Evolutionary conservation across 2,329 filamentous ascomycete species (phyloP), one percentile per base, ranked within the genome.

Genomic region (Elsinoe perseae): DNA sequence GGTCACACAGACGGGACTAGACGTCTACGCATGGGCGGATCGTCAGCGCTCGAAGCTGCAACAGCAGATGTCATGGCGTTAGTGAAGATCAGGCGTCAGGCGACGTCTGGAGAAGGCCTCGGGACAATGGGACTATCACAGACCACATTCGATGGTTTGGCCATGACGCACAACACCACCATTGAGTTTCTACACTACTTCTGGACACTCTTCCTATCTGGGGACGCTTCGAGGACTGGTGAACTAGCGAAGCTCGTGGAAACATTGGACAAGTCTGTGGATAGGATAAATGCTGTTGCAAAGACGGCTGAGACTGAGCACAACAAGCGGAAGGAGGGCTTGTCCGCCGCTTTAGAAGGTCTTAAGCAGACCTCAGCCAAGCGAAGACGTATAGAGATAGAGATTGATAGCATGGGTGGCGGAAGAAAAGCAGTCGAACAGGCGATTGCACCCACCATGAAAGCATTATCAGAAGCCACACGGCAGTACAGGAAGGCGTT

Each of bases 161-260:
- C 75, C 10, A 77, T 87, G 56, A 95, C 92, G 0, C 90, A 97
- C 68, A 91, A 91, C 54, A 98, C 93, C 0, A 95, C 89, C 0
- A 86, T 88, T 34, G 93, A 98, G 67, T 98, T 97, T 65, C 75
- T 98, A n/a, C 88, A 92, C 64, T 95, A 97, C 69, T 98, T 98
- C 74, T 98, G 92, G 92, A 80, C 82, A 30, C 84, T 91, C 0
- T 98, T 95, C 66, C 78, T 95, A 23, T 96, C 91, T 0, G 92
- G 91, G 12, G 89, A 96, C 66, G 85, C 89, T 58, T 62, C 64
- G 3, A 84, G 89, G 30, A 88, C 89, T 0, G 78, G 79, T 40
- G 92, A 98, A 71, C 78, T 96, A 12, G 83, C 84, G 5, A 89
- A 87, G 60, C 79, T 96, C 46, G 84, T 87, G 6, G 88, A 95